Conservation (phyloP, 805 yeast species). For the Danielia oregonensis region DNA sequence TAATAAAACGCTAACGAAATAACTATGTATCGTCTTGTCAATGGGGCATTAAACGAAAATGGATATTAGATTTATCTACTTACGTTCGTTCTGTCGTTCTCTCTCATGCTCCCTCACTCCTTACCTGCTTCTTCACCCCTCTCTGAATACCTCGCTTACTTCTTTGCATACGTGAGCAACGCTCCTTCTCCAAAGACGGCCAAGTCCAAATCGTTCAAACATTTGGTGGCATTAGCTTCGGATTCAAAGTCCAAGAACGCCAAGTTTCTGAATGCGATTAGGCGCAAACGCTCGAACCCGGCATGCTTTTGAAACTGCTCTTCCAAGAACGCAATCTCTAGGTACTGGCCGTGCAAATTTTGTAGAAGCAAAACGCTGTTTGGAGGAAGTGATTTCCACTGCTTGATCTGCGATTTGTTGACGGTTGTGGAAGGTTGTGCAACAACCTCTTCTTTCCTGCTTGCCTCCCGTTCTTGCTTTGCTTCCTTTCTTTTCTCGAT, state of each 20-base stretch:
- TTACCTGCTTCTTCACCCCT: too few species aligned
- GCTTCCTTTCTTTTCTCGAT: slow-evolving; percentile 16
- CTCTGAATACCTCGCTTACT: slow-evolving; percentile 18
- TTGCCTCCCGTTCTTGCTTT: slow-evolving; percentile 20
- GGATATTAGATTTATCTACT: too few species aligned
- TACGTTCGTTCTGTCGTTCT: too few species aligned
- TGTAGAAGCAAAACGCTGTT: slow-evolving; percentile 68
- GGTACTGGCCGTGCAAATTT: slow-evolving; percentile 46
- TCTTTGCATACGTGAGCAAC: slow-evolving; percentile 34
- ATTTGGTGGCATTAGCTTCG: slow-evolving; percentile 45
- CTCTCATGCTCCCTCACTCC: too few species aligned
- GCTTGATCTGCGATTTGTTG: slow-evolving; percentile 12
- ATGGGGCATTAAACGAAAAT: too few species aligned
- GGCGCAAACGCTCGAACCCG: slow-evolving; percentile 66
- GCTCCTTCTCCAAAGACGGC: slow-evolving; percentile 19
- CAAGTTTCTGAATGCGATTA: slow-evolving; percentile 62
- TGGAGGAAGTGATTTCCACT: slow-evolving; percentile 50
- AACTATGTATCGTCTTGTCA: too few species aligned
- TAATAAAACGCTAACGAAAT: neutral
- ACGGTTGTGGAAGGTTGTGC: slow-evolving; percentile 4
- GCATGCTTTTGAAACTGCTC: slow-evolving; percentile 44
- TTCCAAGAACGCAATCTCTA: slow-evolving; percentile 28
- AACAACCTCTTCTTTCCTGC: slow-evolving; percentile 11
- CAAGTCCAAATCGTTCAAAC: slow-evolving; percentile 17
- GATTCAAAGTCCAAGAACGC: slow-evolving; percentile 78